Evolutionary conservation across 208 protist genomes (phyloP), one percentile per base, ranked within the genome.

Genomic region (Leptomonas pyrrhocoris): DNA sequence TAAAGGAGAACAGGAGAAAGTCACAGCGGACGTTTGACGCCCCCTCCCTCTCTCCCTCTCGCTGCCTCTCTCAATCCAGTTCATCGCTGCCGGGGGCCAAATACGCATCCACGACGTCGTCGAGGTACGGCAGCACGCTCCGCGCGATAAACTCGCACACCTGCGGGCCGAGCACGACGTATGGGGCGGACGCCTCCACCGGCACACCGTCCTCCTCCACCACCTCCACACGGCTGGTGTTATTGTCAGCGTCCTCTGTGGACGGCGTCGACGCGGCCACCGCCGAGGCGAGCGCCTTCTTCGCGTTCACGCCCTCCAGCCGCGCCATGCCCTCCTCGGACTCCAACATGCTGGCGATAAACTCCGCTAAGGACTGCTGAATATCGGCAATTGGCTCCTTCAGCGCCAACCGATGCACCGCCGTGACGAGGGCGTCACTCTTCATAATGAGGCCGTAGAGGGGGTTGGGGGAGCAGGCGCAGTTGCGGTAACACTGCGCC

Each of bases 91-190:
- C 83, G 56, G 83, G 83, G n/a, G 88, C 73, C 1, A 93, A 51
- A 61, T 93, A 95, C 13, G 88, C 90, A 38, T 95, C 88, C 11
- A 92, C 54, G 27, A 95, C 76, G 61, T 95, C 90, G 53, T 95
- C 90, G 19, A 95, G 57, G 36, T 88, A 88, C 7, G 86, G 88
- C 53, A 95, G 54, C 38, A 95, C 79, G 48, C 92, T 86, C 46
- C 73, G 58, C 50, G 81, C 61, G 12, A 95, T 25, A 38, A 91
- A 88, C n/a, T 70, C 63, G 49, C 67, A 71, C 43, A 70, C 74
- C 34, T 66, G 62, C 3, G 49, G 49, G 11, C 56, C 56, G 27
- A 90, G 66, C n/a, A 67, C 42, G 15, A 66, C 57, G 1, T 31
- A 19, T 3, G 60, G 30, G 27, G 21, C 38, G 28, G 46, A 34